phyloP scores from a whole-genome alignment of 164 flowering plant species.

The Cinnamomum micranthum region DNA sequence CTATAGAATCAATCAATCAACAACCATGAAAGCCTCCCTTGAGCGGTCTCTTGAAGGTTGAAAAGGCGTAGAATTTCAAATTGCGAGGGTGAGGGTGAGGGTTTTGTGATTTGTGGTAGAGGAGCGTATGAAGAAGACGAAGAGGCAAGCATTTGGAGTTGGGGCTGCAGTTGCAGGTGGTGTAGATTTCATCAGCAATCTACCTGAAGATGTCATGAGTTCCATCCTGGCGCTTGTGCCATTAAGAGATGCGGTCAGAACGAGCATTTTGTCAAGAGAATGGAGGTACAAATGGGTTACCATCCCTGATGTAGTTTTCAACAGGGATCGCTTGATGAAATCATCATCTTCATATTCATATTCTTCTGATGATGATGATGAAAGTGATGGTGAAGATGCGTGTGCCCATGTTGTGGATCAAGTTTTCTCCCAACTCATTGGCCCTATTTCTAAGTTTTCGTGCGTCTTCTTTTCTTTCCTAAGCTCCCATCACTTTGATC shows the following conservation, averaged over 20 bases:
- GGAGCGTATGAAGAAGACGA: too few relatives aligned
- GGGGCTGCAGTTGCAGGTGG: too few relatives aligned
- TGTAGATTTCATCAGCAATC: slow-evolving; percentile 35
- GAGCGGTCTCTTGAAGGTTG: too few relatives aligned
- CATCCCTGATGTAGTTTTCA: slow-evolving; percentile 44
- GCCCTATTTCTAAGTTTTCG: slow-evolving; percentile 50
- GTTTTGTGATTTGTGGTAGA: too few relatives aligned
- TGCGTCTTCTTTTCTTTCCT: slow-evolving; percentile 37
- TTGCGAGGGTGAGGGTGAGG: too few relatives aligned
- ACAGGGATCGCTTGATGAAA: slow-evolving; percentile 23
- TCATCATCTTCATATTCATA: background rate
- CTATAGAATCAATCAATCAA: too few relatives aligned
- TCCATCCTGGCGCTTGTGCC: slow-evolving; percentile 41
- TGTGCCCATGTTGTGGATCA: slow-evolving; percentile 43
- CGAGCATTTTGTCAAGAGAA: slow-evolving; percentile 46
- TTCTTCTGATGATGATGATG: slow-evolving; percentile 18
- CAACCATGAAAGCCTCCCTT: too few relatives aligned
- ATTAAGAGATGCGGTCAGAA: slow-evolving; percentile 54
- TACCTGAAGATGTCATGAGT: slow-evolving; percentile 47
- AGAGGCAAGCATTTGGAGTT: too few relatives aligned
- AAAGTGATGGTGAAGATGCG: too few relatives aligned
- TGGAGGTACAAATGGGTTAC: slow-evolving; percentile 60
- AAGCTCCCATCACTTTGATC: slow-evolving; percentile 38
- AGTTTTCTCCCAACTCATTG: slow-evolving; percentile 47
- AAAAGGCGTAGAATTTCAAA: too few relatives aligned